Percentiles rank a stretch among this genome's conserved stretches.
phyloP scores from a whole-genome alignment of 306 rosid species.

The Fagus sylvatica region DNA sequence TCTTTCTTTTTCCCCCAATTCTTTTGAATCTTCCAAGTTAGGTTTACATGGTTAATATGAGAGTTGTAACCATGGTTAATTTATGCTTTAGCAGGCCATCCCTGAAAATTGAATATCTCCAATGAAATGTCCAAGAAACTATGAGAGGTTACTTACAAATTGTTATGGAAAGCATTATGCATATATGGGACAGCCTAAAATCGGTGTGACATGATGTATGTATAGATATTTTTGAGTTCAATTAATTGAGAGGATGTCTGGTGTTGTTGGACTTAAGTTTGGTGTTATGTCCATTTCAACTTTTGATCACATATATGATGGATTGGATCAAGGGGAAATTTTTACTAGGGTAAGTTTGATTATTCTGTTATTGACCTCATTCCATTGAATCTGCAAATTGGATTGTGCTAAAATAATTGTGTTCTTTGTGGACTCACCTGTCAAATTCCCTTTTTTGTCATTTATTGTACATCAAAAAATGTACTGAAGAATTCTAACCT shows the following conservation, averaged over 20 bases:
- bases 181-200: background rate
- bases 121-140: too few species aligned
- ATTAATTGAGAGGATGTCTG: background rate
- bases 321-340: too few species aligned
- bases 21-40: too few species aligned
- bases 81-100: too few species aligned
- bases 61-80: too few species aligned
- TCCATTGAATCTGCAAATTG: background rate
- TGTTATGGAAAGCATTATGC: too few species aligned
- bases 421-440: background rate
- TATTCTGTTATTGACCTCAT: background rate
- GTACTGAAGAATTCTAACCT: background rate
- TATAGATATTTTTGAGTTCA: background rate
- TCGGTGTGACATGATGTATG: background rate
- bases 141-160: too few species aligned
- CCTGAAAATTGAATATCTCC: too few species aligned
- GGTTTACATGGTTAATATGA: too few species aligned
- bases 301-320: too few species aligned
- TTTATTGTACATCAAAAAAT: background rate
- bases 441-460: background rate
- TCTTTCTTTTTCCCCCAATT: too few species aligned
- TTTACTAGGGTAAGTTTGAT: background rate
- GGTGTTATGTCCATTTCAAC: background rate
- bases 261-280: background rate
- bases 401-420: background rate